phyloP scores from a whole-genome alignment of 2,329 filamentous ascomycete species.

The Trichoderma breve region DNA sequence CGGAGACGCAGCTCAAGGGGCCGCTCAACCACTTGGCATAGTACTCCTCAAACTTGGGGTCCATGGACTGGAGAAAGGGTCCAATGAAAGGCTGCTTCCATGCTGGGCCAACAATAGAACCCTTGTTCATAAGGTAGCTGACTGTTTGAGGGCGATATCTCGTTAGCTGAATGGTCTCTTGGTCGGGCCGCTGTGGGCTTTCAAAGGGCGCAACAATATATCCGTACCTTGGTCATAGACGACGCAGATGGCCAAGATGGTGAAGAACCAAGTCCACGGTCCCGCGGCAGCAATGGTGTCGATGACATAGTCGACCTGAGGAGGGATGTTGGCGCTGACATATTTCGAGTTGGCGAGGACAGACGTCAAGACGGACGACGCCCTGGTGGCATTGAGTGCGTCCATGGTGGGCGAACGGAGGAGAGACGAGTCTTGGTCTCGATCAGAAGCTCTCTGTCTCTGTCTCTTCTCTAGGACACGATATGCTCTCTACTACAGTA shows the following conservation, averaged over 20 bases:
- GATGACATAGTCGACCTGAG: slow-evolving; percentile 56
- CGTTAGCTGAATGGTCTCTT: not conserved
- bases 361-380: slow-evolving; percentile 68
- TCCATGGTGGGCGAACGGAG: slow-evolving; percentile 41
- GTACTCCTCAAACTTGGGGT: slow-evolving; percentile 90
- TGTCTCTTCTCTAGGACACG: not conserved
- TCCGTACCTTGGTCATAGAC: slow-evolving; percentile 76
- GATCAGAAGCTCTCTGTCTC: not conserved
- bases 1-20: slow-evolving; percentile 90
- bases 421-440: not conserved
- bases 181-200: not conserved
- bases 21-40: slow-evolving; percentile 89
- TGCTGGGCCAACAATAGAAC: slow-evolving; percentile 69
- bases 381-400: slow-evolving; percentile 51
- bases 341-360: slow-evolving; percentile 62
- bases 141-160: slow-evolving; percentile 45
- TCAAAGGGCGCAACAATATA: slow-evolving; percentile 44
- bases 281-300: slow-evolving; percentile 57
- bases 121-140: slow-evolving; percentile 72
- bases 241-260: slow-evolving; percentile 67
- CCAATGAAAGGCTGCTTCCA: slow-evolving; percentile 87
- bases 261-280: slow-evolving; percentile 62
- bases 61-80: slow-evolving; percentile 89
- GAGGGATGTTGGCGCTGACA: slow-evolving; percentile 48
- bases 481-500: not conserved